These are phyloP conservation scores for Silybum marianum DNA, from an alignment of 129 eudicot species.

Conservation along the genomic window DNA sequence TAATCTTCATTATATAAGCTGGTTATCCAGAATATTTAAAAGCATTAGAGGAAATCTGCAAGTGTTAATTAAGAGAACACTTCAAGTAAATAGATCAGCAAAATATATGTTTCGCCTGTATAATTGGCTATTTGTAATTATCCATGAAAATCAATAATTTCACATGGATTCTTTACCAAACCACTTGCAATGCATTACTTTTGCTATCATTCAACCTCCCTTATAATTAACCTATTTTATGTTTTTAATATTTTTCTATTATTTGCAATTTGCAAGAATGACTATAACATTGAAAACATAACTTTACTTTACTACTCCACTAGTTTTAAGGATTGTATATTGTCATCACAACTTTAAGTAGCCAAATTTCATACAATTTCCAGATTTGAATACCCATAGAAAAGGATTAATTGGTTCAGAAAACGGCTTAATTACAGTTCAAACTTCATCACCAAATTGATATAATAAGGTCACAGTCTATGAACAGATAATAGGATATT, in stretches of 20 bases:
- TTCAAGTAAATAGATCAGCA: not conserved
- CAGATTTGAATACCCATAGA: not conserved
- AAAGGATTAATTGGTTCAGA: not conserved
- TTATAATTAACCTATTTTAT: not conserved
- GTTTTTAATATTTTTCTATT: not conserved
- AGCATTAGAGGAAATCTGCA: not conserved
- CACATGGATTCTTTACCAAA: not conserved
- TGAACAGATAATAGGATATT: not conserved
- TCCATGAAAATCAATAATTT: not conserved
- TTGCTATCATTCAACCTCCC: not conserved
- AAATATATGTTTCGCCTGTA: not conserved
- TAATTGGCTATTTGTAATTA: not conserved
- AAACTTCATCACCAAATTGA: not conserved
- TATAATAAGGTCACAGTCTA: too few relatives aligned
- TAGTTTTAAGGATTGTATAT: not conserved
- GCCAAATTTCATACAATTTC: not conserved
- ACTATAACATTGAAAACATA: not conserved
- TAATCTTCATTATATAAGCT: slow-evolving; percentile 40
- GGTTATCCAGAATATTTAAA: not conserved
- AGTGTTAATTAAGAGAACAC: not conserved
- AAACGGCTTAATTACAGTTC: not conserved
- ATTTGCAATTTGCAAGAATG: not conserved
- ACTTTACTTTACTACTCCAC: not conserved
- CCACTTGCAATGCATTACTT: not conserved
- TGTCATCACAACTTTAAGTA: not conserved